phyloP scores from a whole-genome alignment of 495 filamentous ascomycete species.

The Thermochaetoides thermophila region DNA sequence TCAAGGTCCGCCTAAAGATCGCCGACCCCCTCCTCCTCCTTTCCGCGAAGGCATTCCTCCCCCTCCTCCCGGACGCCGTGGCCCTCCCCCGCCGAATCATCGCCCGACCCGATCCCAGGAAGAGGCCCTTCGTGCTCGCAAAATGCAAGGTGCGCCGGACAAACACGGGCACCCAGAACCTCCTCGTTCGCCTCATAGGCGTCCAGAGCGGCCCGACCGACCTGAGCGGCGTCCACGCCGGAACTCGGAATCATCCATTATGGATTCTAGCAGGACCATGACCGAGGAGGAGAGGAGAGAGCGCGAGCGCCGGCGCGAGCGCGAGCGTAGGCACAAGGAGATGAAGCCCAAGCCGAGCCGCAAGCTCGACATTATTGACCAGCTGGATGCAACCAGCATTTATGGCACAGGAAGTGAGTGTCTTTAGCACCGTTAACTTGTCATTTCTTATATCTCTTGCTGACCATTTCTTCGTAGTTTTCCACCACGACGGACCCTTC shows the following conservation, averaged over 20 bases:
- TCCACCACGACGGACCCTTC: constrained; percentile 97
- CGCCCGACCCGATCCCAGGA: constrained; percentile 47
- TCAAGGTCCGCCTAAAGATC: constrained; percentile 23
- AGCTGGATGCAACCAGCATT: constrained; percentile 92
- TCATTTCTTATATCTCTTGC: too few species aligned
- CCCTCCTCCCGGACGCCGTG: constrained; percentile 26
- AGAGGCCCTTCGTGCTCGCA: constrained; percentile 37
- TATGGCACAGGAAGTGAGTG: constrained; percentile 85
- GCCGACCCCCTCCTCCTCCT: constrained; percentile 24
- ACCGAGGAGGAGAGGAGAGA: constrained; percentile 63
- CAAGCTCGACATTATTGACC: constrained; percentile 86
- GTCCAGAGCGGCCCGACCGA: too few species aligned
- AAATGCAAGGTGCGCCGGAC: constrained; percentile 22
- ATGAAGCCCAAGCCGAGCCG: constrained; percentile 42
- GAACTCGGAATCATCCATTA: constrained; percentile 88
- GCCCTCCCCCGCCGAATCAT: constrained; percentile 32
- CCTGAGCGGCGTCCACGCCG: constrained; percentile 47
- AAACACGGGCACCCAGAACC: constrained; percentile 18
- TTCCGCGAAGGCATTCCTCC: constrained; percentile 38
- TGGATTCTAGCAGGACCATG: constrained; percentile 47
- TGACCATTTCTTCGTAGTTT: constrained; percentile 41
- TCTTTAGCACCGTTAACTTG: not conserved
- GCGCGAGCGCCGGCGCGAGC: constrained; percentile 63
- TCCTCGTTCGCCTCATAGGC: constrained; percentile 23
- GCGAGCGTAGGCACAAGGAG: constrained; percentile 51